Evolutionary conservation across 2,329 filamentous ascomycete genomes (phyloP).

Genomic region (Dactylellina haptotyla): DNA sequence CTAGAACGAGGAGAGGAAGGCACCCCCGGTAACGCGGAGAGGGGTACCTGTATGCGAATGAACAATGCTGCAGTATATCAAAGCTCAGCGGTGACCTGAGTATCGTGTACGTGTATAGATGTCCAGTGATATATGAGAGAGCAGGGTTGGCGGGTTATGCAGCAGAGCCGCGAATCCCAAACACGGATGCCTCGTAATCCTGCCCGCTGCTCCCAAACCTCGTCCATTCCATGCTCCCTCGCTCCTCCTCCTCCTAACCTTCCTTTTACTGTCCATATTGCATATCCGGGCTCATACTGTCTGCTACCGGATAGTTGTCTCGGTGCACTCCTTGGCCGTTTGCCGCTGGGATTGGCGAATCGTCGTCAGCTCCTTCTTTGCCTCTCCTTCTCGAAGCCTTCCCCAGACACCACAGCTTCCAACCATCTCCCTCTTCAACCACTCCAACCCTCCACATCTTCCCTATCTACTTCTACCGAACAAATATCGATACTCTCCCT

Average conservation of each 20-base stretch:
- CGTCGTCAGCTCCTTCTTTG: neutral
- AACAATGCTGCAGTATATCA: no score
- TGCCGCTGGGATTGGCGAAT: no score
- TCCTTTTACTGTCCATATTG: no score
- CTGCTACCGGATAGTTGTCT: no score
- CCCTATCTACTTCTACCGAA: neutral
- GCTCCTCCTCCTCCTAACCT: neutral
- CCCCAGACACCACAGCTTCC: neutral
- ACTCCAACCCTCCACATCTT: neutral
- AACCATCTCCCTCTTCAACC: neutral
- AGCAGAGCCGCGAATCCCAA: slow-evolving; percentile 10
- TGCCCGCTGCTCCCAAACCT: slow-evolving; percentile 5
- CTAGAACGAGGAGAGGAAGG: no score
- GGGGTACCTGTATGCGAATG: no score
- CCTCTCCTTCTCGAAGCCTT: neutral
- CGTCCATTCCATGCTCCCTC: neutral
- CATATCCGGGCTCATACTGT: no score
- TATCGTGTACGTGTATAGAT: no score
- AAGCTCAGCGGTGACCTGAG: no score
- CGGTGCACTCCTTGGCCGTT: no score
- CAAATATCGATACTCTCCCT: neutral
- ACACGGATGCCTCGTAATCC: slow-evolving; percentile 1
- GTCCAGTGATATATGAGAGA: neutral
- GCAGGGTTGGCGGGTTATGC: neutral
- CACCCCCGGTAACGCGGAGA: no score